Conservation (phyloP, 2,329 filamentous ascomycete species). For the Microsporum ferrugineum region DNA sequence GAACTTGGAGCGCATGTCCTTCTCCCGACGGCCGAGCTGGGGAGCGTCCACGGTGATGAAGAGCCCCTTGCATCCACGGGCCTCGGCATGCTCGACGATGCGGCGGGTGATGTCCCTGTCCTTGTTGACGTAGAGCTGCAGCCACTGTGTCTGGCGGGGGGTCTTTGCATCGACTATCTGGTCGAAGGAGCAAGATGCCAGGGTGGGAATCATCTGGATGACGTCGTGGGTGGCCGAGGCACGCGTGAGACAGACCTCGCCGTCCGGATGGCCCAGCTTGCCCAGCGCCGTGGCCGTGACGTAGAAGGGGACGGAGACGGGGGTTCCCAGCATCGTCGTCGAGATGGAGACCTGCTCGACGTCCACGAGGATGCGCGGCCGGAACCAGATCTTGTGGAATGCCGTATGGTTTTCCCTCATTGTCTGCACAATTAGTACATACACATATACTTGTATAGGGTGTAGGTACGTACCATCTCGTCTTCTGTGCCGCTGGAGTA, state of each 20-base stretch:
- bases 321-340: constrained; percentile 88
- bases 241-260: constrained; percentile 80
- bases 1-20: constrained; percentile 95
- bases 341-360: constrained; percentile 77
- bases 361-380: constrained; percentile 76
- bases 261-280: constrained; percentile 87
- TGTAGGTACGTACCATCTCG: constrained; percentile 53
- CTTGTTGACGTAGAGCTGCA: constrained; percentile 96
- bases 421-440: constrained; percentile 45
- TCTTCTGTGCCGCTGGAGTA: constrained; percentile 90
- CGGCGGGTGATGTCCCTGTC: constrained; percentile 79
- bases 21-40: constrained; percentile 86
- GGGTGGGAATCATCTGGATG: constrained; percentile 95
- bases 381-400: constrained; percentile 96
- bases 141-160: constrained; percentile 81
- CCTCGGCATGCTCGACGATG: constrained; percentile 86
- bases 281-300: constrained; percentile 91
- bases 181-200: constrained; percentile 94
- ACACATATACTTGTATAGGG: neutral
- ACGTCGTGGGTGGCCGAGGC: constrained; percentile 78
- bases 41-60: constrained; percentile 99
- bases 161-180: constrained; percentile 80
- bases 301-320: constrained; percentile 80
- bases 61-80: constrained; percentile 80
- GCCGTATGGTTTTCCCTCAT: constrained; percentile 90